These are phyloP conservation scores for Camellia lanceoleosa DNA, from an alignment of 148 eudicot species.

Conservation along the genomic window DNA sequence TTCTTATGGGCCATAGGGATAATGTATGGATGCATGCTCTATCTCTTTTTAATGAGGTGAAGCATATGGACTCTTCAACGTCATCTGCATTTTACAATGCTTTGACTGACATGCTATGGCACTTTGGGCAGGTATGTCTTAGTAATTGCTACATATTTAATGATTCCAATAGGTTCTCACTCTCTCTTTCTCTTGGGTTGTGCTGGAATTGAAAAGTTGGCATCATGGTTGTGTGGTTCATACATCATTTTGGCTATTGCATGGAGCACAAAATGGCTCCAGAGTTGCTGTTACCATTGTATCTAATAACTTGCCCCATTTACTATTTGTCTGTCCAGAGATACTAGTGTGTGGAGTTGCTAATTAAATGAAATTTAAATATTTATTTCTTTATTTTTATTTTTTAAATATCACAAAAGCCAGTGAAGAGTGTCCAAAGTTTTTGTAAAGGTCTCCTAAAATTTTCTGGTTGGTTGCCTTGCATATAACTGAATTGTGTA, in stretches of 20 bases:
- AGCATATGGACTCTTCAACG: constrained; percentile 84
- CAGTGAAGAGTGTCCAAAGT: not conserved
- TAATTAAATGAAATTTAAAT: not conserved
- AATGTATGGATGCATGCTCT: constrained; percentile 74
- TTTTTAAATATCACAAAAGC: not conserved
- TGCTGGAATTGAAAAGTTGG: not conserved
- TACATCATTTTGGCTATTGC: not conserved
- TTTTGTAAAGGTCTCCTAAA: not conserved
- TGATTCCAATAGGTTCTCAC: not conserved
- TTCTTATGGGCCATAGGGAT: constrained; percentile 78
- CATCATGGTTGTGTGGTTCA: not conserved
- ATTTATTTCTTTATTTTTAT: no score
- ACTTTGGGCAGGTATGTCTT: constrained; percentile 82
- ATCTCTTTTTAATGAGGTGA: constrained; percentile 85
- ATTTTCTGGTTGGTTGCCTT: not conserved
- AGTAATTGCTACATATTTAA: not conserved
- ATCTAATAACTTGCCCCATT: not conserved
- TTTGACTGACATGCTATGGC: constrained; percentile 95
- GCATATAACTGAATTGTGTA: not conserved
- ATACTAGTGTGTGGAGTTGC: not conserved
- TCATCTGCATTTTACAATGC: constrained; percentile 98
- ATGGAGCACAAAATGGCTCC: no score
- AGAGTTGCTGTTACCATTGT: not conserved
- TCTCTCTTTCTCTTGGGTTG: not conserved
- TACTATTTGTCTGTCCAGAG: not conserved